Evolutionary conservation across 768 basidiomycete genomes (phyloP).

Genomic region (Trametes meyenii): DNA sequence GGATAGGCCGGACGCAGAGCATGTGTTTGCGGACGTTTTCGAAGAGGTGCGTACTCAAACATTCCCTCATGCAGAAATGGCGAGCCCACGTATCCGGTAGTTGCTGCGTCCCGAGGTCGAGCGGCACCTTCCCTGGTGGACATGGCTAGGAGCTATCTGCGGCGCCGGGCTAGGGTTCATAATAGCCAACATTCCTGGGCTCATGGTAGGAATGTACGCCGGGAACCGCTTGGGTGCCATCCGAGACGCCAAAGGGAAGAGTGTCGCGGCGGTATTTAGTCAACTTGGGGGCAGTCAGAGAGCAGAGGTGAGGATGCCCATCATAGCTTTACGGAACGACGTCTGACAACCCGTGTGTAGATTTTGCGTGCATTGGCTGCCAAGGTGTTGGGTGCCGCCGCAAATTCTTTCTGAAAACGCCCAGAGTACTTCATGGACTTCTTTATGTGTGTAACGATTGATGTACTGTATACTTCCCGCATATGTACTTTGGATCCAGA

Average conservation of each 20-base stretch:
- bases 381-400: slow-evolving; percentile 77
- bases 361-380: slow-evolving; percentile 79
- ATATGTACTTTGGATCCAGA: background rate
- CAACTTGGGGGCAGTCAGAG: slow-evolving; percentile 78
- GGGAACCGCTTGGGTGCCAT: slow-evolving; percentile 92
- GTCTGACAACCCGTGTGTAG: slow-evolving; percentile 41
- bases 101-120: slow-evolving; percentile 83
- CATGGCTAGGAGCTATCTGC: slow-evolving; percentile 67
- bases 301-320: slow-evolving; percentile 65
- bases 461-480: slow-evolving; percentile 1
- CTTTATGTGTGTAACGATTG: background rate
- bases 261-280: slow-evolving; percentile 85
- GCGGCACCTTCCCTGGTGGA: slow-evolving; percentile 71
- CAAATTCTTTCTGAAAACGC: slow-evolving; percentile 29
- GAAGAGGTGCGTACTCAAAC: slow-evolving; percentile 65
- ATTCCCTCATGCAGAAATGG: background rate
- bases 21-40: slow-evolving; percentile 87
- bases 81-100: slow-evolving; percentile 36
- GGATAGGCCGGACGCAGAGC: slow-evolving; percentile 72
- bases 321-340: background rate
- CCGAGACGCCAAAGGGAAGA: slow-evolving; percentile 93
- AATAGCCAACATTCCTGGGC: slow-evolving; percentile 81
- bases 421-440: background rate
- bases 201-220: slow-evolving; percentile 83
- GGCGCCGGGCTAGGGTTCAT: slow-evolving; percentile 59